Base-by-base conservation (phyloP, 2,329 filamentous ascomycete species). In the Cordyceps fumosorosea region DNA sequence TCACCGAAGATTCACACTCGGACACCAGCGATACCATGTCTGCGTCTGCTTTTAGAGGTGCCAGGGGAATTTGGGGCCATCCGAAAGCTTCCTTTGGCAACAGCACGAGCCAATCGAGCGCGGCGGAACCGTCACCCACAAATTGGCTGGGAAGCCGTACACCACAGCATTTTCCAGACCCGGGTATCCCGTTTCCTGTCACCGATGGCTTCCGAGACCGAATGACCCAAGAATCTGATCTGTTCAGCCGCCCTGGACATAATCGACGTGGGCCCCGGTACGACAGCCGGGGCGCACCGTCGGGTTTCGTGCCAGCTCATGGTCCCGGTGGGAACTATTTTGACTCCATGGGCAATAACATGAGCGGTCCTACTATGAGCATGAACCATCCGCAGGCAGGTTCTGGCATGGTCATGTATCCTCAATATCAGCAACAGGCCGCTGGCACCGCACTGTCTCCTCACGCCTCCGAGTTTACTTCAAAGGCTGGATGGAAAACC, bases 401-500 rank as follows among this genome's bases (percentile, higher is more conserved):
- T 11, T 74, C 79, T 69, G 75, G 74, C 24, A 70, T 80, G 70
- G 67, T 74, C 16, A 74, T 77, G 73, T 84, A 76, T 65, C 74
- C 78, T 59, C 67, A 75, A 47, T 86, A 83, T 67, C 81, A 81
- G 65, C 80, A 81, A 67, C 83, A 83, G 65, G 78, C 84, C 29
- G 80, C 84, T 64, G 84, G 86, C 29, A 89, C 87, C 20, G 80
- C 86, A 8, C 78, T 92, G 48, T 91, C 89, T 20, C 88, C 89
- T 14, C 85, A 89, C 66, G 89, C 89, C 29, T 87, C 84, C 5
- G 89, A 92, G 70, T 92, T 92, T 67, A 90, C 85, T 14, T 83
- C 85, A 4, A 76, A 77, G 29, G 74, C 70, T 59, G 72, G 70
- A 51, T 88, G 79, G 87, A 85, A 84, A 71, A 76, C 73, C 67